Conservation (phyloP, 2,329 filamentous ascomycete genomes). For the Venturia effusa region DNA sequence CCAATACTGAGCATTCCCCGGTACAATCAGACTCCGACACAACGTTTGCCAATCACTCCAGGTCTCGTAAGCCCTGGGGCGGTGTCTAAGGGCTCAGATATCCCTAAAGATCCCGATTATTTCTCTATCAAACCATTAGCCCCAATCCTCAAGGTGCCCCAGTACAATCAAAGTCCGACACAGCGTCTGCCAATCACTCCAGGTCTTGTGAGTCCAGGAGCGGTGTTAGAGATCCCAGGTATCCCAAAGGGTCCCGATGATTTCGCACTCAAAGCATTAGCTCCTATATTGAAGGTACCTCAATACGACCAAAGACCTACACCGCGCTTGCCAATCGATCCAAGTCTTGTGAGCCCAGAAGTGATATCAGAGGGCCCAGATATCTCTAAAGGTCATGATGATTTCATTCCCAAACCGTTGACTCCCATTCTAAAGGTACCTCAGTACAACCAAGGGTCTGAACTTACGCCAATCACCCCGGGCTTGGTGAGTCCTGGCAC, state of each 20-base stretch:
- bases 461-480: not conserved
- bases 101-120: slow-evolving; percentile 7
- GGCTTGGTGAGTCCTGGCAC: not conserved
- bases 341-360: not conserved
- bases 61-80: not conserved
- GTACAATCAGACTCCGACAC: not conserved
- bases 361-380: not conserved
- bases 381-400: not conserved
- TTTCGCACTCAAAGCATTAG: not conserved
- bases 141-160: slow-evolving; percentile 7
- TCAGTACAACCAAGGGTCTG: slow-evolving; percentile 10
- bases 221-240: too few relatives aligned
- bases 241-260: too few relatives aligned
- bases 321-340: not conserved
- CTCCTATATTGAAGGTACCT: not conserved
- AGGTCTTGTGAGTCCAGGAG: not conserved
- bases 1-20: not conserved
- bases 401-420: slow-evolving; percentile 13
- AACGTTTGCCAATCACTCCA: not conserved
- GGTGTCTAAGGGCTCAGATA: not conserved
- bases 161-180: slow-evolving; percentile 11
- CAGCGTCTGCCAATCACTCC: not conserved
- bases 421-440: slow-evolving; percentile 9
- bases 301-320: not conserved
- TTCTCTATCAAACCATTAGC: slow-evolving; percentile 13